A percentile compares a stretch with the other conserved stretches of the same genome.
phyloP scores from a whole-genome alignment of 2,329 filamentous ascomycete genomes.

The Paecilomyces sp. region DNA sequence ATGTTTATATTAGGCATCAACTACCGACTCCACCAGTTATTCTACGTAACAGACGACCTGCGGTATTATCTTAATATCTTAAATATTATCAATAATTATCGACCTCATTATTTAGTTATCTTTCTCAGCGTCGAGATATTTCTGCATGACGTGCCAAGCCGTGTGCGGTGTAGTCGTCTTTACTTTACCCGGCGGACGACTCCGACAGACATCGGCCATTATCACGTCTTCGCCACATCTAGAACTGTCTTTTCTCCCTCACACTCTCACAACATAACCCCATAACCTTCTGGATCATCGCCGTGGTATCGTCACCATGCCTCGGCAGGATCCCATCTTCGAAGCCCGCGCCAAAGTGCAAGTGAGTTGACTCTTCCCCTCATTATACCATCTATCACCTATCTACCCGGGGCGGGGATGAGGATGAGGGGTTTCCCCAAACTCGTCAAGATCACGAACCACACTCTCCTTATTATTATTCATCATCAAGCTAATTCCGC shows the following conservation, averaged over 20 bases:
- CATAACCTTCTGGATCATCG: not conserved
- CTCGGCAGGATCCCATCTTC: constrained; percentile 34
- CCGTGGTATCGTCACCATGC: constrained; percentile 20
- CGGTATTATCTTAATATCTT: too few species aligned
- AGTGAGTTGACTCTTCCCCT: constrained; percentile 13
- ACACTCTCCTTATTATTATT: not conserved
- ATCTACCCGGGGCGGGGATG: not conserved
- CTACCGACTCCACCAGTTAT: too few species aligned
- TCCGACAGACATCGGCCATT: not conserved
- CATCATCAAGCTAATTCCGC: not conserved
- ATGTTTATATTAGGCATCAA: too few species aligned
- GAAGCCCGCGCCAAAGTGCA: constrained; percentile 37
- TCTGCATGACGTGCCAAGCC: constrained; percentile 5
- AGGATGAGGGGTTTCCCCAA: not conserved
- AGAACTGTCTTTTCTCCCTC: not conserved
- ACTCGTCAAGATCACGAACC: not conserved
- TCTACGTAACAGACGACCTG: too few species aligned
- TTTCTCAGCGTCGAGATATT: too few species aligned
- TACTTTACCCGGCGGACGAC: not conserved
- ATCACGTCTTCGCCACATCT: not conserved
- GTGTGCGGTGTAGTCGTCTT: not conserved
- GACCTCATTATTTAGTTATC: too few species aligned
- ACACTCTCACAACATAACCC: not conserved
- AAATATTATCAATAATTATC: too few species aligned
- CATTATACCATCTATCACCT: not conserved